Base-by-base conservation (phyloP, 2,329 filamentous ascomycete species). In the Colletotrichum sp. region DNA sequence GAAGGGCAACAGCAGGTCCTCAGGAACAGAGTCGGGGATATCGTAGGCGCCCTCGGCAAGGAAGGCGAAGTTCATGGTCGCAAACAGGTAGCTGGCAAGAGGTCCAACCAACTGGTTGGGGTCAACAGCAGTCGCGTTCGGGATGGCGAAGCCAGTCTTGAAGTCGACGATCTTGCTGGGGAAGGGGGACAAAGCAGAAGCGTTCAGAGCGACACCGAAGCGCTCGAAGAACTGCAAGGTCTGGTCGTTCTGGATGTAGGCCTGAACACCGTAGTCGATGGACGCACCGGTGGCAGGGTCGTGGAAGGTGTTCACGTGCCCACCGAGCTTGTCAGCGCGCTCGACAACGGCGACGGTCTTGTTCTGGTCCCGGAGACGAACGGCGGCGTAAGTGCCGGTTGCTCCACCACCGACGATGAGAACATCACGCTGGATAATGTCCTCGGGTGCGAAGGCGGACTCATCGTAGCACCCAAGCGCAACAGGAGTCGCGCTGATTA, bases 331-430 rank as follows among this genome's bases (percentile, higher is more conserved):
- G 13, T 75, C 71, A 13, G 52, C 12, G 1, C 39, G 60, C 30
- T 90, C 89, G 68, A 91, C 85, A 34, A 91, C 82, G 6, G 90
- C 80, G 0, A 87, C 85, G 2, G 82, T 86, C 76, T 88, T 85
- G 27, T 85, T 83, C 60, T 90, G 88, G 27, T 90, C 88, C 4
- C 87, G 88, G n/a, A 91, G 85, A 39, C 83, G 82, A 32, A 85
- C 84, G 32, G 89, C 85, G 16, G 86, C 85, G 52, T 86, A 85
- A 2, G 91, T 84, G n/a, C 90, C 89, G 3, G 88, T 86, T 5
- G 89, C 88, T 4, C 90, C 90, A 60, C 87, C 89, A 52, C 90
- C 90, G 44, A 91, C 84, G 77, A 91, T 84, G 70, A 91, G 86
- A 22, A 86, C 88, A 79, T 91, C 89, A 79, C 79, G 60, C 6